These are phyloP conservation scores for Neodidymelliopsis sp. DNA, from an alignment of 2,329 filamentous ascomycete genomes.

Conservation along the genomic window DNA sequence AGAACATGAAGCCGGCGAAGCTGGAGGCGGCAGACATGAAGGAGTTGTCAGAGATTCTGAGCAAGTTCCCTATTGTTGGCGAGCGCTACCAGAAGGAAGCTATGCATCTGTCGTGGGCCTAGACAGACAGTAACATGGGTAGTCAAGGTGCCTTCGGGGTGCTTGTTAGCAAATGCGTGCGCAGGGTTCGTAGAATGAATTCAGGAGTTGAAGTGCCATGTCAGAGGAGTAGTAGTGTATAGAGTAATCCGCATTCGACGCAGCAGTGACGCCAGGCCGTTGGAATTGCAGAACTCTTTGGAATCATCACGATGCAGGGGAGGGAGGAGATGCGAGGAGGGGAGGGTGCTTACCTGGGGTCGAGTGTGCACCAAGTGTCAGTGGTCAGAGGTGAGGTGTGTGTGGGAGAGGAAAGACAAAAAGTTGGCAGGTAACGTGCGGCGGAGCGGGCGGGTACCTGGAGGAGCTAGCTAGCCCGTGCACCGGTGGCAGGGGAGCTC, in stretches of 20 bases:
- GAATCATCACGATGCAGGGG: slow-evolving; percentile 51
- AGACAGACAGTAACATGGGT: neutral
- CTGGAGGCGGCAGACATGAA: slow-evolving; percentile 58
- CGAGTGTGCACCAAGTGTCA: no score
- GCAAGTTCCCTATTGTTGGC: slow-evolving; percentile 54
- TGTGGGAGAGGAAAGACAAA: neutral
- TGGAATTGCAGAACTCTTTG: slow-evolving; percentile 61
- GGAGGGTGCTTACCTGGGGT: slow-evolving; percentile 24
- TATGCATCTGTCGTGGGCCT: slow-evolving; percentile 13
- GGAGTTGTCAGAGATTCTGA: slow-evolving; percentile 61
- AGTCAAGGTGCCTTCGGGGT: neutral
- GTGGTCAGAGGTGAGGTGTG: slow-evolving; percentile 7
- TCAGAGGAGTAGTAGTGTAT: slow-evolving; percentile 61
- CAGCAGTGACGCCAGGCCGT: slow-evolving; percentile 46
- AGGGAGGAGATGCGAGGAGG: neutral
- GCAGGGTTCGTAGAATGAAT: neutral
- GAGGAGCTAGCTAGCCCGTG: slow-evolving; percentile 21
- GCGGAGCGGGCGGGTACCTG: no score
- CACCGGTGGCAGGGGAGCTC: no score
- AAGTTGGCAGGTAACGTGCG: slow-evolving; percentile 19
- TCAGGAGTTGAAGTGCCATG: neutral
- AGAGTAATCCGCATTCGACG: slow-evolving; percentile 54
- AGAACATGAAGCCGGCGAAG: slow-evolving; percentile 67
- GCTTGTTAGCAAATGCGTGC: slow-evolving; percentile 21
- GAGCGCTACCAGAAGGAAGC: slow-evolving; percentile 46